phyloP scores from a whole-genome alignment of 352 stramenopile species.

The Phytophthora boehmeriae region DNA sequence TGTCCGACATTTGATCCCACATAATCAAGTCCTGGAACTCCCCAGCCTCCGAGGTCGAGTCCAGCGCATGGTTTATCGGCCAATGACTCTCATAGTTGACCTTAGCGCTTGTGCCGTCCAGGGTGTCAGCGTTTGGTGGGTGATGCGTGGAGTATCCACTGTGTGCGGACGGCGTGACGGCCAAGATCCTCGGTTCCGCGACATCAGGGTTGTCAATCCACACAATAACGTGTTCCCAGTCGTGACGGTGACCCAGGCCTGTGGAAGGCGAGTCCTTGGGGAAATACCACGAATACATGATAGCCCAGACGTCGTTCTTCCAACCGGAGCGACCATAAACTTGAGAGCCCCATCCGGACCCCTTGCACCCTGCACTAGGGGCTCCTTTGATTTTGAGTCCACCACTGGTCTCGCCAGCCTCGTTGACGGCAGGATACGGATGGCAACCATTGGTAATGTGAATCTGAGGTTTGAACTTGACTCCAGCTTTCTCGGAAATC shows the following conservation, averaged over 20 bases:
- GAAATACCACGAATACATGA: slow-evolving; percentile 53
- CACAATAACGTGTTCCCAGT: slow-evolving; percentile 42
- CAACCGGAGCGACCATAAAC: slow-evolving; percentile 23
- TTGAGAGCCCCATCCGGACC: slow-evolving; percentile 23
- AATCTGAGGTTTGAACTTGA: slow-evolving; percentile 50
- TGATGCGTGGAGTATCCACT: slow-evolving; percentile 31
- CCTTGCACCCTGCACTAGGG: slow-evolving; percentile 25
- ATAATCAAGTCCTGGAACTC: slow-evolving; percentile 36
- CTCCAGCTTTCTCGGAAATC: slow-evolving; percentile 14
- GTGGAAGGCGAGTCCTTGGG: slow-evolving; percentile 38
- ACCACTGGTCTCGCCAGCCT: slow-evolving; percentile 29
- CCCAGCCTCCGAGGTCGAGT: slow-evolving; percentile 13
- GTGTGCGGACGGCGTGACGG: slow-evolving; percentile 25
- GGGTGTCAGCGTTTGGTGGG: slow-evolving; percentile 14
- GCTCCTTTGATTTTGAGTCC: slow-evolving; percentile 31
- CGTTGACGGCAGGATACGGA: slow-evolving; percentile 39
- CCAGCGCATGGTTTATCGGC: slow-evolving; percentile 23
- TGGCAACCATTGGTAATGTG: slow-evolving; percentile 38
- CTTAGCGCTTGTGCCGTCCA: slow-evolving; percentile 26
- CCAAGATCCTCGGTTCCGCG: slow-evolving; percentile 20
- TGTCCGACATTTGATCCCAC: slow-evolving; percentile 24
- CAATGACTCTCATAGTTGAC: slow-evolving; percentile 23
- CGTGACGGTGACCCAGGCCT: slow-evolving; percentile 29
- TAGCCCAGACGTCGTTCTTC: slow-evolving; percentile 26
- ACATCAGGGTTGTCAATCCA: slow-evolving; percentile 24